Evolutionary conservation across 2,329 filamentous ascomycete species (phyloP), one percentile per base, ranked within the genome.

Genomic region (Penicillium aurantiogriseum): DNA sequence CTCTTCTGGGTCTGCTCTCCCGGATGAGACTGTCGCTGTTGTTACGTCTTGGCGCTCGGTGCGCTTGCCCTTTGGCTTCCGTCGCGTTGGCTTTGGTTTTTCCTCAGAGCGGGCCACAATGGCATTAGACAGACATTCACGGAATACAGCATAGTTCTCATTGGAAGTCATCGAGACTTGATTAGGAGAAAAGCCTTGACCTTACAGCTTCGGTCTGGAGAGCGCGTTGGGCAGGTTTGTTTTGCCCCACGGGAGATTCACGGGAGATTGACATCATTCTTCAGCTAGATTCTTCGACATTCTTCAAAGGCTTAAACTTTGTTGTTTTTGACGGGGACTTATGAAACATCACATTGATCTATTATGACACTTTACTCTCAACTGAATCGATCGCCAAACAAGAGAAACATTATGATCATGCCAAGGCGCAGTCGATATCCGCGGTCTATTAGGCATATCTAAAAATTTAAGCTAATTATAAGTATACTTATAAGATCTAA

Each of bases 331-430:
- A 17, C 21, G 2, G 3, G 3, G 7, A 21, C 5, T 39, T 9
- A 27, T 15, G 9, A 38, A 36, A 39, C 23, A 64, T n/a, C 25
- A 68, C 56, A 9, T 92, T 62, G 89, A 92, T 67, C 79, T 90
- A 2, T 92, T 92, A 91, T 72, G 89, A 88, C 53, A 92, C 88
- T 2, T 74, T 92, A 10, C 79, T 92, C 6, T 90, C 87, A 10
- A 90, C 88, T 2, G 83, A 85, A 43, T 89, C 86, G 31, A 89
- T 91, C 60, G 80, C 82, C 7, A 74, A 79, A 36, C 79, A 86
- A 13, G 80, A 81, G 17, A 73, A 76, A 33, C 73, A 86, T 55
- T 85, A 85, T 65, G 85, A 83, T 7, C 70, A 82, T 31, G 83
- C 85, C 5, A 81, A 82, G 62, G 85, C 86, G 3, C 73, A 78